Base-by-base conservation (phyloP, 768 basidiomycete genomes). In the Lactarius sanguifluus region DNA sequence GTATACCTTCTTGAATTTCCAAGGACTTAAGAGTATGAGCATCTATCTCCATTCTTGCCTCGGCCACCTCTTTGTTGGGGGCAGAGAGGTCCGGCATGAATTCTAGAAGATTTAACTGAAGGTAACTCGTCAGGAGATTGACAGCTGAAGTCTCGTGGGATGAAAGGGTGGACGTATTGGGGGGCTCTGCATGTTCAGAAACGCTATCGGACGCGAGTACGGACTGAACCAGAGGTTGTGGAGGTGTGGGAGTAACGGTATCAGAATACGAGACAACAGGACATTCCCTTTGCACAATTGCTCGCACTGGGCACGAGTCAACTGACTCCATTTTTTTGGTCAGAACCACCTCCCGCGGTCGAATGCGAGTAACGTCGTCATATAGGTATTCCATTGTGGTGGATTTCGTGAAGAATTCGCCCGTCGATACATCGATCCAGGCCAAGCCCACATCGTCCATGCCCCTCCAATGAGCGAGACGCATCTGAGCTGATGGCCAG, bases 351-450 rank as follows among this genome's bases (percentile, higher is more conserved):
- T 98, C 95, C 59, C 84, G 85, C 6, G 96, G 96, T 38, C 78
- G 78, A 54, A 97, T 89, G 25, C 94, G 85, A 9, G 86, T 86
- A 30, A 98, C 79, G 68, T 96, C 91, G 72, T 97, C 94, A 62
- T 86, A 85, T 36, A 98, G 76, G 47, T 74, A 78, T 28, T 85
- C 84, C 18, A 81, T 57, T 2, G 79, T 76, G 13, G 85, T 81
- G 7, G 76, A 74, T 69, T 91, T 91, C 13, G 91, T 88, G 75
- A 91, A 94, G 75, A 96, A 93, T 73, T 96, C 95, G 66, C 94
- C 93, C 0, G 95, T 97, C 16, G 96, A 95, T 20, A 97, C 85
- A 73, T 98, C 96, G 30, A 92, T 94, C 89, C 95, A 98, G 7
- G 95, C 94, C 47, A 98, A 79, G 2, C 92, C 93, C n/a, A 86